phyloP scores from a whole-genome alignment of 2,329 filamentous ascomycete species.

The Cytospora piceae region DNA sequence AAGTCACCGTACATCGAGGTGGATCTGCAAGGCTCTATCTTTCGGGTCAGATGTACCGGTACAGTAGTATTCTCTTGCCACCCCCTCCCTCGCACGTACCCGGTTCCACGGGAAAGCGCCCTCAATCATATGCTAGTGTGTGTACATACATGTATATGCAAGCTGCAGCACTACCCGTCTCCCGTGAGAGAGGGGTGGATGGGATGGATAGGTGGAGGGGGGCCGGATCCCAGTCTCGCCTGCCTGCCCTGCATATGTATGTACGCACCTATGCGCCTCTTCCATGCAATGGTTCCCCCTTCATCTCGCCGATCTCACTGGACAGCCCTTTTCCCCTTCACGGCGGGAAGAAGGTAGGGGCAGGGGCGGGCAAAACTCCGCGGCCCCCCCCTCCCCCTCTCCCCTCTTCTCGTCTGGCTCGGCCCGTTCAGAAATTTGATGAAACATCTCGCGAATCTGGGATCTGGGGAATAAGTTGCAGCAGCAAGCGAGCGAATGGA shows the following conservation, averaged over 20 bases:
- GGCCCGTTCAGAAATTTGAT: not conserved
- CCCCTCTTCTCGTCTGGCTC: not conserved
- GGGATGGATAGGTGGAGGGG: not conserved
- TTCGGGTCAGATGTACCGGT: constrained; percentile 28
- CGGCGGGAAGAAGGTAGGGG: not conserved
- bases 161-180: not conserved
- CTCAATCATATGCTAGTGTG: not conserved
- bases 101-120: constrained; percentile 17
- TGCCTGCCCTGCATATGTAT: not conserved
- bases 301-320: not conserved
- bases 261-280: not conserved
- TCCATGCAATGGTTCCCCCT: not conserved
- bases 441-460: not conserved
- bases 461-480: not conserved
- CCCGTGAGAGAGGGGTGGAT: not conserved
- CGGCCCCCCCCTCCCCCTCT: not conserved
- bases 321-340: not conserved
- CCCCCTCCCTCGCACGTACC: constrained; percentile 6
- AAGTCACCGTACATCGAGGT: constrained; percentile 28
- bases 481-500: not conserved
- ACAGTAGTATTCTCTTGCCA: constrained; percentile 26
- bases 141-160: not conserved
- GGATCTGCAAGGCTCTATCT: constrained; percentile 25
- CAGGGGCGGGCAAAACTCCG: not conserved
- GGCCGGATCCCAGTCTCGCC: not conserved